phyloP scores from a whole-genome alignment of 1,284 basidiomycete species.

The Ceratobasidium sp. region DNA sequence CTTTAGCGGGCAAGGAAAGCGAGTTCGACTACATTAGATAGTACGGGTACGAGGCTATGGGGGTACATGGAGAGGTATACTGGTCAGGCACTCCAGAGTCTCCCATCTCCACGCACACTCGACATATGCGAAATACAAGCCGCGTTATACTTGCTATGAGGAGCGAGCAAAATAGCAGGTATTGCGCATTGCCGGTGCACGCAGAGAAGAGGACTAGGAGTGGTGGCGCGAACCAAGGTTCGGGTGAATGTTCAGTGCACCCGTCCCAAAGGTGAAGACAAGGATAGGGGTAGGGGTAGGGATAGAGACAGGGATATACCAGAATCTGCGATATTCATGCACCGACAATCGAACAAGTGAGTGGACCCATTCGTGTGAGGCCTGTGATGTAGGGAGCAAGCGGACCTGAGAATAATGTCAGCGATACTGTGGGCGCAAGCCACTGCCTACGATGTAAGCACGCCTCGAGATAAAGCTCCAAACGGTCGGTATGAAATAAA shows the following conservation, averaged over 20 bases:
- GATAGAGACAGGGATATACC: too few relatives aligned
- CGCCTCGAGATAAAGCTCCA: background rate
- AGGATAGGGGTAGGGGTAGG: too few relatives aligned
- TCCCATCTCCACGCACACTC: constrained; percentile 42
- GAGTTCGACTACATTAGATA: background rate
- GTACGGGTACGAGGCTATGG: background rate
- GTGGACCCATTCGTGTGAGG: too few relatives aligned
- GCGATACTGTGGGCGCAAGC: background rate
- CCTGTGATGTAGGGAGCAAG: background rate
- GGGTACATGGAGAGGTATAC: background rate
- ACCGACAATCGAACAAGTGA: too few relatives aligned
- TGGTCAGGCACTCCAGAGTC: background rate
- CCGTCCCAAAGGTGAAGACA: background rate
- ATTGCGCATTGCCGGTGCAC: constrained; percentile 35
- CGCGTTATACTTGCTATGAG: constrained; percentile 18
- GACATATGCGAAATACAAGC: constrained; percentile 43
- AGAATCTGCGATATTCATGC: too few relatives aligned
- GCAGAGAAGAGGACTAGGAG: constrained; percentile 23
- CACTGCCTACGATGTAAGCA: background rate
- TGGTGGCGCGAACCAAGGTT: background rate
- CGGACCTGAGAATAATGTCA: background rate
- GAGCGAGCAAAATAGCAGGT: constrained; percentile 23
- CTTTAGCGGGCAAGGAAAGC: background rate
- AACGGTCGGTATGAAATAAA: too few relatives aligned
- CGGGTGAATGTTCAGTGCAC: background rate